Evolutionary conservation across 805 yeast species (phyloP), one percentile per base, ranked within the genome.

Genomic region (Starmerella floricola): DNA sequence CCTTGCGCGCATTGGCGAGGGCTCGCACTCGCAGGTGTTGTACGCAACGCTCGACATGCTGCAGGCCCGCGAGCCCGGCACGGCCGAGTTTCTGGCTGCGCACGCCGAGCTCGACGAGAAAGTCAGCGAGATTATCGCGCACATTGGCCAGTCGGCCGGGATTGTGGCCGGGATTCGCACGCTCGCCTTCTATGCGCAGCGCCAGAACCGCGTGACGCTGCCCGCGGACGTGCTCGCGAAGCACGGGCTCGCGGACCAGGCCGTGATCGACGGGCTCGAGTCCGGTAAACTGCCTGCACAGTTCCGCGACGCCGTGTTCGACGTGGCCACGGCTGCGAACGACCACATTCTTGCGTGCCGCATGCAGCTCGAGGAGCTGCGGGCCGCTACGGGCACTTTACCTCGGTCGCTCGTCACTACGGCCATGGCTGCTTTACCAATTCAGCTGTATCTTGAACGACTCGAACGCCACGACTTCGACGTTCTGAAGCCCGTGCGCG

Each of bases 71-170:
- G 60, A 75, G 13, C 68, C 79, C 1, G 83, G 82, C 0, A 66
- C 73, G 0, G 66, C 72, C 12, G 56, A 61, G 31, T 54, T 75
- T 26, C 57, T 79, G 27, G 74, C 72, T 45, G 55, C 60, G 19
- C 68, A 74, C 34, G 60, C 68, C 0, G 48, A 47, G 5, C 55
- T 75, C n/a, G 73, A 69, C 45, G 59, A 59, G 15, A 50, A 57
- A 4, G 61, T 75, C 8, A 68, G 75, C 27, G 83, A 79, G 46
- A 70, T 78, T 8, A 71, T 76, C 10, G 91, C 93, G 0, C 94
- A 83, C 60, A 61, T 84, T 30, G 94, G 94, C 6, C 93, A 84
- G 58, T 82, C 91, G 1, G 72, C 79, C 0, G 78, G 86, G 0
- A 66, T 84, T 11, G 76, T 84, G 1, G 68, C 79, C 2, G 66